Base-by-base conservation (phyloP, 768 basidiomycete species). In the Suillus alpinus region DNA sequence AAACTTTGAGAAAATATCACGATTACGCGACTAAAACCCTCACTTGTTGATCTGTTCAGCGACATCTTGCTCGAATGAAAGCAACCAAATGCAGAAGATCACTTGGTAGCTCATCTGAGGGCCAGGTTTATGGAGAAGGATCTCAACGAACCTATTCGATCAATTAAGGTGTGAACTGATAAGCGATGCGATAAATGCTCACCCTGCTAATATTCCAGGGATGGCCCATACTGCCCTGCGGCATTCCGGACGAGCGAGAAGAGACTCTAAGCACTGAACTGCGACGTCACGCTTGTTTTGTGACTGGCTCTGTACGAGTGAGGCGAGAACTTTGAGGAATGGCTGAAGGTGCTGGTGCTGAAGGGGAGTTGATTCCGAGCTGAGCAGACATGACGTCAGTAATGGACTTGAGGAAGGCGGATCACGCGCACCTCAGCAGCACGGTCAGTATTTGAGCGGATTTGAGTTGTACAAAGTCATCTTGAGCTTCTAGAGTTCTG, bases 81-180 rank as follows among this genome's bases (percentile, higher is more conserved):
- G 77, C 56, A 98, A 77, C 97, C 97, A 99, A 63, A 98, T 78
- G 72, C 93, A 96, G 71, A 94, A 92, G 29, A 86, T 86, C 46
- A 95, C 87, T 80, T 97, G 95, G 71, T 98, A 99, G 76, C 86
- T 90, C 87, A 96, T 92, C 76, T 99, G 97, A 20, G 95, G 92
- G 23, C 87, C 86, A 16, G 92, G 87, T 63, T 86, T 91, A 57
- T 86, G 80, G 68, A 87, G 88, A 59, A 98, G 78, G 29, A 92
- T 89, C 34, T 95, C 91, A 6, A 95, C 83, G 49, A 97, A 79
- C 23, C 94, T 96, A 67, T 8, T 36, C 37, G 1, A 39, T 39
- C 16, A 3, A 23, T 18, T 23, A 39, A 20, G 16, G 5, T 10
- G 3, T 3, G 9, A 37, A 29, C 16, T 26, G 8, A 18, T 18